A percentile compares a stretch with the other conserved stretches of the same genome.
Conservation (phyloP, 2,329 filamentous ascomycete genomes). For the Colletotrichum sansevieriae region DNA sequence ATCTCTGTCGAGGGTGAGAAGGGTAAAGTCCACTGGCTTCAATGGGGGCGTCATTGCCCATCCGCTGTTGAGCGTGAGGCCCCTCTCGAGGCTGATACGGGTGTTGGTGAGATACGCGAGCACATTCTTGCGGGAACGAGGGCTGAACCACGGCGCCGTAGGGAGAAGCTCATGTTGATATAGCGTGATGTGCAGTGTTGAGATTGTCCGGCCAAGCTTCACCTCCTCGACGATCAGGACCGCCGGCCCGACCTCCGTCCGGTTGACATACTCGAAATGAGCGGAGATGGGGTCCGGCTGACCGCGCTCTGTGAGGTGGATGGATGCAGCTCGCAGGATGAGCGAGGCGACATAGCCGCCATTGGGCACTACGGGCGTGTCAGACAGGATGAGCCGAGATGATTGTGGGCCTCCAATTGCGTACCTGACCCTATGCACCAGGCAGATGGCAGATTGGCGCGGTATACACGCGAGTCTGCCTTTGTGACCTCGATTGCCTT, state of each 20-base stretch:
- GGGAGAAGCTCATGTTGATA: conserved; percentile 54
- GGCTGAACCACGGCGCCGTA: conserved; percentile 52
- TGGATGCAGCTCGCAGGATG: conserved; percentile 52
- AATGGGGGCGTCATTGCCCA: conserved; percentile 40
- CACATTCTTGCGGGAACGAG: conserved; percentile 49
- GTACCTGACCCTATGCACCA: conserved; percentile 47
- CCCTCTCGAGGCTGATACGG: conserved; percentile 49
- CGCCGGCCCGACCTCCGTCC: conserved; percentile 54
- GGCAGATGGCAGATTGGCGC: conserved; percentile 42
- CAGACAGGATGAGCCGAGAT: neutral
- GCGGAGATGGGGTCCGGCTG: conserved; percentile 56
- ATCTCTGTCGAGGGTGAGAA: conserved; percentile 46
- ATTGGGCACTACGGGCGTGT: conserved; percentile 54
- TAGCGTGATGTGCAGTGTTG: conserved; percentile 57
- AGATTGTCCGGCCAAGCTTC: conserved; percentile 57
- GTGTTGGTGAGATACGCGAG: conserved; percentile 57
- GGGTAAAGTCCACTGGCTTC: conserved; percentile 46
- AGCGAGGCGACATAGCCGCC: conserved; percentile 60
- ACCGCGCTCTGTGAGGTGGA: conserved; percentile 50
- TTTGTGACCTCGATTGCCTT: conserved; percentile 43
- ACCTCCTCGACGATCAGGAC: conserved; percentile 55
- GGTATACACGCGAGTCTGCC: conserved; percentile 45
- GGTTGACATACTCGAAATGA: conserved; percentile 57
- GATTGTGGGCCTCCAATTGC: neutral
- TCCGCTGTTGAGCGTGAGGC: conserved; percentile 43